Evolutionary conservation across 768 basidiomycete genomes (phyloP).

Genomic region (Lentinula raphanica): DNA sequence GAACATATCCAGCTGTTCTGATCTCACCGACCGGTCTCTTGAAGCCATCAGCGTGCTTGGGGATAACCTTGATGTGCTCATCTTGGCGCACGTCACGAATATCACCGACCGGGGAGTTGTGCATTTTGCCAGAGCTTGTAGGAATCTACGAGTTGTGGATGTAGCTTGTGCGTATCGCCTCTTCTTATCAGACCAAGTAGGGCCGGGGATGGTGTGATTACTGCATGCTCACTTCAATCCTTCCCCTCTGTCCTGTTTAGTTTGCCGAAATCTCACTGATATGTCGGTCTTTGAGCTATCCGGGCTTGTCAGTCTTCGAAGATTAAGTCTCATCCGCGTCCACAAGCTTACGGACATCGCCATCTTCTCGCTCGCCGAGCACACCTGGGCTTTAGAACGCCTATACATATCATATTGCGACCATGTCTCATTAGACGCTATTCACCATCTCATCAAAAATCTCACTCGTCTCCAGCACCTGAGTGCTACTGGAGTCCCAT

Average conservation of each 20-base stretch:
- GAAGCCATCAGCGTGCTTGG: constrained; percentile 67
- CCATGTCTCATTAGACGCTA: constrained; percentile 67
- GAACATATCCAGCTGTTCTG: constrained; percentile 70
- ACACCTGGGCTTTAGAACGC: constrained; percentile 64
- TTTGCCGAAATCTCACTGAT: constrained; percentile 81
- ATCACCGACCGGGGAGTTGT: constrained; percentile 78
- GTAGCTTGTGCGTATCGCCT: constrained; percentile 66
- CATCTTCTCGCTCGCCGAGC: constrained; percentile 71
- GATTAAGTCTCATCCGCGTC: constrained; percentile 77
- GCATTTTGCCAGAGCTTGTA: constrained; percentile 63
- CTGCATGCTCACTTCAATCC: not conserved
- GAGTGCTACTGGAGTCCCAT: constrained; percentile 73
- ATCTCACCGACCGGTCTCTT: constrained; percentile 68
- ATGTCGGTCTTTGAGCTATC: constrained; percentile 80
- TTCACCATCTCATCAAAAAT: constrained; percentile 62
- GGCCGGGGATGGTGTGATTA: not conserved
- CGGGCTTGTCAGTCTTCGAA: constrained; percentile 58
- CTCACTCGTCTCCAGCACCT: constrained; percentile 65
- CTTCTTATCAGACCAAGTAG: not conserved
- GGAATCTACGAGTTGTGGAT: constrained; percentile 75
- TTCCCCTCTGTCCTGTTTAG: constrained; percentile 29
- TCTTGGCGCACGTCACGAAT: constrained; percentile 71
- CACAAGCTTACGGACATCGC: constrained; percentile 82
- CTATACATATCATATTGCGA: constrained; percentile 87
- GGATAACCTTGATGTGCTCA: constrained; percentile 70